A percentile compares a stretch with the other conserved stretches of the same genome.
These are phyloP conservation scores for Phanerochaete carnosa DNA, from an alignment of 768 basidiomycete genomes.

Conservation along the genomic window DNA sequence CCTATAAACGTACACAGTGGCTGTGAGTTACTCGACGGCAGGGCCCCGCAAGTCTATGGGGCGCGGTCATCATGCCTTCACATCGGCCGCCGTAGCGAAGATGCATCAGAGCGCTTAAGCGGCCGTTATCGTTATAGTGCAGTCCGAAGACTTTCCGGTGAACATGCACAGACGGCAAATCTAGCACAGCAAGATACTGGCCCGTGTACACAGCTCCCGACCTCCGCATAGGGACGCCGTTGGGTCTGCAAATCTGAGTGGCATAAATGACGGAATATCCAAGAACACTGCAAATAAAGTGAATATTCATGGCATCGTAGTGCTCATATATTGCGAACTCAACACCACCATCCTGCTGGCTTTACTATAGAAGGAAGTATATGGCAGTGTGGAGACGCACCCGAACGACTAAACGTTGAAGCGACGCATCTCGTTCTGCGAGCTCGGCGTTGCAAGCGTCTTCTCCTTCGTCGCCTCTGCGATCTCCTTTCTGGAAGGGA, in stretches of 20 bases:
- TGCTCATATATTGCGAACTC: no score
- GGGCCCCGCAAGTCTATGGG: background rate
- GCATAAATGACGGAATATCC: no score
- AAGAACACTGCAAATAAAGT: no score
- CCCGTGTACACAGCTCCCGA: no score
- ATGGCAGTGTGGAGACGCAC: no score
- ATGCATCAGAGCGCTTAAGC: background rate
- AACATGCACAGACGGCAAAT: no score
- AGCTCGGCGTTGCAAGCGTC: background rate
- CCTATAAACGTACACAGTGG: background rate
- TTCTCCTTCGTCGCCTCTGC: background rate
- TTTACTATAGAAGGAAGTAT: no score
- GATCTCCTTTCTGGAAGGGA: conserved; percentile 13
- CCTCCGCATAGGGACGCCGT: no score
- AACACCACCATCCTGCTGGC: background rate
- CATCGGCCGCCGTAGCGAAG: background rate
- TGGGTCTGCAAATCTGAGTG: no score
- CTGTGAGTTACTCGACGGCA: background rate
- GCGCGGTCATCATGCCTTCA: background rate
- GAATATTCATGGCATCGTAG: no score
- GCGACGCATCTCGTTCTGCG: background rate
- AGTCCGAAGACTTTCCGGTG: background rate
- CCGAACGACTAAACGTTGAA: background rate
- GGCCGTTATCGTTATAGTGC: background rate
- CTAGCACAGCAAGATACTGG: no score